These are phyloP conservation scores for Lineolata rhizophorae DNA, from an alignment of 495 filamentous ascomycete species.

Conservation along the genomic window DNA sequence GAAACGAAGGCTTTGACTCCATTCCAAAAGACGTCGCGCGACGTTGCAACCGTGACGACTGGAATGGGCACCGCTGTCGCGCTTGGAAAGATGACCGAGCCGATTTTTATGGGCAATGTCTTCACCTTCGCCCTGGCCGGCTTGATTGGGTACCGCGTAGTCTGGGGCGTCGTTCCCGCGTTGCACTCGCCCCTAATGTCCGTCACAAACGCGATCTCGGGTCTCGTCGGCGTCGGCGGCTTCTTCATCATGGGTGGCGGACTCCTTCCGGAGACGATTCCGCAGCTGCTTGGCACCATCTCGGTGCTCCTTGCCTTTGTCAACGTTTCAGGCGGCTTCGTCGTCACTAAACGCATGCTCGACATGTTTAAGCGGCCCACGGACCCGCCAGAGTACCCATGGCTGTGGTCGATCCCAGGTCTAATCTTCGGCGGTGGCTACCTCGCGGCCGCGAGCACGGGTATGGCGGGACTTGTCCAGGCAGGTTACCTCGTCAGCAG, in stretches of 20 bases:
- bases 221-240: slow-evolving; percentile 67
- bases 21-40: slow-evolving; percentile 50
- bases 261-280: slow-evolving; percentile 48
- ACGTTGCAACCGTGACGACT: slow-evolving; percentile 44
- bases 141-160: slow-evolving; percentile 57
- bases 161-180: slow-evolving; percentile 58
- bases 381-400: slow-evolving; percentile 64
- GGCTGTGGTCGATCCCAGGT: slow-evolving; percentile 57
- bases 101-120: slow-evolving; percentile 61
- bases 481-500: slow-evolving; percentile 64
- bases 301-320: slow-evolving; percentile 66
- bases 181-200: slow-evolving; percentile 69
- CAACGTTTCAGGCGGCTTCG: slow-evolving; percentile 64
- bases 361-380: slow-evolving; percentile 71
- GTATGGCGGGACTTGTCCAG: slow-evolving; percentile 59
- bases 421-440: slow-evolving; percentile 56
- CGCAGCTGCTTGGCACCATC: slow-evolving; percentile 48
- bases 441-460: slow-evolving; percentile 49
- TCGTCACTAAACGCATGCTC: slow-evolving; percentile 75
- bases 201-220: slow-evolving; percentile 71
- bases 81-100: slow-evolving; percentile 53
- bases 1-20: slow-evolving; percentile 44
- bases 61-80: slow-evolving; percentile 51
- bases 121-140: slow-evolving; percentile 62
- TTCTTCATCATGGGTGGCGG: slow-evolving; percentile 66